A percentile compares a stretch with the other conserved stretches of the same genome.
Conservation (phyloP, 1,284 basidiomycete species). For the Testicularia cyperi region DNA sequence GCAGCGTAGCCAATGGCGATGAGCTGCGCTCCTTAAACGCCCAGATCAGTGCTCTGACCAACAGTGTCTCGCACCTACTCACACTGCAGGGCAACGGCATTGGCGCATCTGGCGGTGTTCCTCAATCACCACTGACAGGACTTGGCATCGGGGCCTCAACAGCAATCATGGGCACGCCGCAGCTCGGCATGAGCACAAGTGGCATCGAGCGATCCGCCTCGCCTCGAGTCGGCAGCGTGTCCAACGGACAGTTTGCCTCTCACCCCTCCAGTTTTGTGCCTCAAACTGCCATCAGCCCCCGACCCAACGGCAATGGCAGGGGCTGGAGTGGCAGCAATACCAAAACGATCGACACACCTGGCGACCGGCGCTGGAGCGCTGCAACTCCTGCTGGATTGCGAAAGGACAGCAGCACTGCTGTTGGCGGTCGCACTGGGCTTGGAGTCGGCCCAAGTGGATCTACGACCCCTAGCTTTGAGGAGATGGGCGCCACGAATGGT, state of each 20-base stretch:
- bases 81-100: constrained; percentile 22
- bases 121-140: constrained; percentile 11
- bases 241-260: constrained; percentile 12
- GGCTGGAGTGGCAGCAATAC: constrained; percentile 15
- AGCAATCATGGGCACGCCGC: constrained; percentile 25
- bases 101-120: neutral
- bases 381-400: constrained; percentile 5
- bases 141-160: constrained; percentile 16
- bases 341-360: constrained; percentile 6
- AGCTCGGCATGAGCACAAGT: constrained; percentile 15
- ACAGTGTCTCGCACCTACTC: constrained; percentile 47
- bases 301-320: constrained; percentile 21
- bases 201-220: constrained; percentile 23
- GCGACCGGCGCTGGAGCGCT: constrained; percentile 22
- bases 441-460: constrained; percentile 5
- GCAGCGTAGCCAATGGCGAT: constrained; percentile 11
- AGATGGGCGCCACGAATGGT: neutral
- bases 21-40: constrained; percentile 44
- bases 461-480: constrained; percentile 18
- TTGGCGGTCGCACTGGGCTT: neutral
- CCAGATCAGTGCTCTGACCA: constrained; percentile 39
- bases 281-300: constrained; percentile 21
- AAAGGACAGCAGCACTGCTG: constrained; percentile 2
- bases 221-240: constrained; percentile 18
- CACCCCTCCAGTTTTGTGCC: constrained; percentile 6